These are phyloP conservation scores for Serpula lacrymans DNA, from an alignment of 768 basidiomycete species.

Conservation along the genomic window DNA sequence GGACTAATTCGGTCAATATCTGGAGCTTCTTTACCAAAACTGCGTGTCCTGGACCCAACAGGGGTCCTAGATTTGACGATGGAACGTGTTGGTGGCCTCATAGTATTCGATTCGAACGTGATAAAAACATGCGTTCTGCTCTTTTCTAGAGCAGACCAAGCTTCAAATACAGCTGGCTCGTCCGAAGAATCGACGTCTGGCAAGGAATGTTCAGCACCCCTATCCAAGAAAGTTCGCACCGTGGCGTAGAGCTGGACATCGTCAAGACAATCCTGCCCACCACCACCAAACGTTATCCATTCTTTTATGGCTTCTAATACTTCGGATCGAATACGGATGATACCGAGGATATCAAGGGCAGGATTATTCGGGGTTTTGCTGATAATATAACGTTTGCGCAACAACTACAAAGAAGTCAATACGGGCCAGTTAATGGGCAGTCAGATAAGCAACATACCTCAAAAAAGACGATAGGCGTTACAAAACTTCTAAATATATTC, in stretches of 20 bases:
- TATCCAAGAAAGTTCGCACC: conserved; percentile 58
- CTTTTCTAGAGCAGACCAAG: conserved; percentile 43
- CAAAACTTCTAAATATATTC: conserved; percentile 78
- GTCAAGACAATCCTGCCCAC: conserved; percentile 76
- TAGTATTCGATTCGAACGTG: conserved; percentile 53
- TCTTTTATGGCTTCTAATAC: conserved; percentile 64
- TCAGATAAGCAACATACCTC: conserved; percentile 50
- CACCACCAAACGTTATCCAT: conserved; percentile 72
- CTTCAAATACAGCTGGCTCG: conserved; percentile 43
- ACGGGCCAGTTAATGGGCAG: neutral
- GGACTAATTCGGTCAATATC: conserved; percentile 61
- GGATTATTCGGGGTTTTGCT: conserved; percentile 41
- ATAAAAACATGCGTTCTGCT: conserved; percentile 38
- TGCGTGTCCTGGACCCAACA: conserved; percentile 9
- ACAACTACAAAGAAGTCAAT: conserved; percentile 42
- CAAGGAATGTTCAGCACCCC: conserved; percentile 48
- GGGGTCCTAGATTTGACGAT: conserved; percentile 22
- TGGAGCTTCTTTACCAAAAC: conserved; percentile 45
- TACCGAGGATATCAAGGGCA: conserved; percentile 41
- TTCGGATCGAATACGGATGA: conserved; percentile 53
- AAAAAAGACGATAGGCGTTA: conserved; percentile 78
- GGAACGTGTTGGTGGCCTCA: conserved; percentile 48
- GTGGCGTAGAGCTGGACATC: conserved; percentile 61
- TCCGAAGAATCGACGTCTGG: conserved; percentile 32
- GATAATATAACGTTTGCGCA: conserved; percentile 70